phyloP scores from a whole-genome alignment of 2,329 filamentous ascomycete genomes.

The Fusarium buharicum region DNA sequence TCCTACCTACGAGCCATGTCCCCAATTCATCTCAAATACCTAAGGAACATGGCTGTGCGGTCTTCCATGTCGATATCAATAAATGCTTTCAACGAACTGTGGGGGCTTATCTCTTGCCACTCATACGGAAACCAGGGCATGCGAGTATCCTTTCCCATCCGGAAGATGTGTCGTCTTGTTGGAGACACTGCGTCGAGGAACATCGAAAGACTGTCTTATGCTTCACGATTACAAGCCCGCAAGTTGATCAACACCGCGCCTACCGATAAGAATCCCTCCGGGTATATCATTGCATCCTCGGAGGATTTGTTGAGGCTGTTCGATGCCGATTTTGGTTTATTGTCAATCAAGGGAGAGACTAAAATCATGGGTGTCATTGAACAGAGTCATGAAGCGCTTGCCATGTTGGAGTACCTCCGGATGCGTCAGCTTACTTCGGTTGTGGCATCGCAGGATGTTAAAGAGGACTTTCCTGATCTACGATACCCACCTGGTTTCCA shows the following conservation, averaged over 20 bases:
- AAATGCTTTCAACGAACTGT: slow-evolving; percentile 84
- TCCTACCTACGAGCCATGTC: slow-evolving; percentile 90
- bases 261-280: slow-evolving; percentile 82
- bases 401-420: slow-evolving; percentile 84
- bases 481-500: slow-evolving; percentile 82
- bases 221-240: slow-evolving; percentile 82
- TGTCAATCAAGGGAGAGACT: slow-evolving; percentile 88
- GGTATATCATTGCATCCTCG: slow-evolving; percentile 89
- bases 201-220: slow-evolving; percentile 87
- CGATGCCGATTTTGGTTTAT: slow-evolving; percentile 84
- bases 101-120: slow-evolving; percentile 90
- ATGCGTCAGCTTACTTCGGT: slow-evolving; percentile 80
- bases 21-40: slow-evolving; percentile 87
- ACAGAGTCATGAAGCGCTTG: slow-evolving; percentile 83
- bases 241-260: slow-evolving; percentile 90
- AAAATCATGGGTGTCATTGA: slow-evolving; percentile 82
- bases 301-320: slow-evolving; percentile 87
- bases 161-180: slow-evolving; percentile 90
- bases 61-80: slow-evolving; percentile 96
- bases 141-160: slow-evolving; percentile 90
- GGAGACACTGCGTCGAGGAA: slow-evolving; percentile 88
- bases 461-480: slow-evolving; percentile 81
- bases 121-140: slow-evolving; percentile 81
- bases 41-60: slow-evolving; percentile 89
- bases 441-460: slow-evolving; percentile 79